Percentiles rank a stretch among this genome's conserved stretches.
Conservation (phyloP, 2,329 filamentous ascomycete species). For the Claviceps fusiformis region DNA sequence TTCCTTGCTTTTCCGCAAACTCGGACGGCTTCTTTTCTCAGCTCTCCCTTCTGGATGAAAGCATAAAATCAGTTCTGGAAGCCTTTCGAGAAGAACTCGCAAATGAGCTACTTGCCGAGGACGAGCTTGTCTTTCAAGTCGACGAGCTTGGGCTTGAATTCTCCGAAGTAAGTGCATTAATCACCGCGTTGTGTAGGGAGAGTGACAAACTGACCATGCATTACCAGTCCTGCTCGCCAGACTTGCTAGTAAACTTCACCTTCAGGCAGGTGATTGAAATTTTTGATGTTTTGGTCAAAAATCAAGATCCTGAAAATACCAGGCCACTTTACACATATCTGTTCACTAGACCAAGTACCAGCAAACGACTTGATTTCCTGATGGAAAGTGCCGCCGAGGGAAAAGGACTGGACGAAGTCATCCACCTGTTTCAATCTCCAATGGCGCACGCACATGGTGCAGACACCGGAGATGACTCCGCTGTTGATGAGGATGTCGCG, state of each 20-base stretch:
- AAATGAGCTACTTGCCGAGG: slow-evolving; percentile 29
- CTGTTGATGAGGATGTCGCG: background rate
- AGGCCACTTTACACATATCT: slow-evolving; percentile 29
- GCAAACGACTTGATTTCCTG: slow-evolving; percentile 25
- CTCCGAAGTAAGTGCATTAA: slow-evolving; percentile 29
- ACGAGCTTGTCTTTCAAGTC: slow-evolving; percentile 37
- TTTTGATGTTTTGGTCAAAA: slow-evolving; percentile 29
- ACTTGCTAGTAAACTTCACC: slow-evolving; percentile 22
- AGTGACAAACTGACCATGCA: slow-evolving; percentile 13
- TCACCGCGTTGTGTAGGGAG: background rate
- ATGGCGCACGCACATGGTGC: background rate
- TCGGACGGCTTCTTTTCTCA: slow-evolving; percentile 32
- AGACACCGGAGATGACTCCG: background rate
- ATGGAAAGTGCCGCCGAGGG: slow-evolving; percentile 28
- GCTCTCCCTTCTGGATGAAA: slow-evolving; percentile 26
- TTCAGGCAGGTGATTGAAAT: slow-evolving; percentile 28
- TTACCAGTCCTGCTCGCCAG: slow-evolving; percentile 21
- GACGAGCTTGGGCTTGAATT: slow-evolving; percentile 40
- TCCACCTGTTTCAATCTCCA: slow-evolving; percentile 23
- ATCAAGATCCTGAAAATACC: slow-evolving; percentile 26
- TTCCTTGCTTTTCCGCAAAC: slow-evolving; percentile 24
- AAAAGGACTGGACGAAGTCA: slow-evolving; percentile 27
- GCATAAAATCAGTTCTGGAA: slow-evolving; percentile 29
- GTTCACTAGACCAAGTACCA: slow-evolving; percentile 25
- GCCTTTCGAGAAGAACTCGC: slow-evolving; percentile 31